These are phyloP conservation scores for Penicillium sp. DNA, from an alignment of 2,329 filamentous ascomycete species.

Conservation along the genomic window DNA sequence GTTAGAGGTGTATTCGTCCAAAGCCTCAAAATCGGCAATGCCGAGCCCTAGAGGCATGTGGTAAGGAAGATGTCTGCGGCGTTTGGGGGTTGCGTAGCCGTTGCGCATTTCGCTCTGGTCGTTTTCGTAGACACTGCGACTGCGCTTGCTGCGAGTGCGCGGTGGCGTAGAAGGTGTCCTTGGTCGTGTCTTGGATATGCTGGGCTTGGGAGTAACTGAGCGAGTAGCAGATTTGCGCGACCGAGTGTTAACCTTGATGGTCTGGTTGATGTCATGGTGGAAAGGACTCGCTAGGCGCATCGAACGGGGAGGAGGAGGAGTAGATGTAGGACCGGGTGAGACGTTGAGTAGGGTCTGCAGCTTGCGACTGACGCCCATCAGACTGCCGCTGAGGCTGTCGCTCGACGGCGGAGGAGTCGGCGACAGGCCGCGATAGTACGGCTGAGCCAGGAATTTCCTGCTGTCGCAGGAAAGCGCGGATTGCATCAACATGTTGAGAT, in stretches of 20 bases:
- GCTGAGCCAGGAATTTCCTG: conserved; percentile 28
- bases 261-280: conserved; percentile 19
- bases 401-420: conserved; percentile 36
- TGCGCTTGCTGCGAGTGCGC: conserved; percentile 38
- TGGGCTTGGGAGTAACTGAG: conserved; percentile 16
- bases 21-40: conserved; percentile 41
- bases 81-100: conserved; percentile 43
- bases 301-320: conserved; percentile 31
- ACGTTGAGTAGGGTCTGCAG: conserved; percentile 39
- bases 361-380: conserved; percentile 40
- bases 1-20: conserved; percentile 20
- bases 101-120: conserved; percentile 17
- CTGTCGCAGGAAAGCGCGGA: conserved; percentile 44
- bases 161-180: conserved; percentile 23
- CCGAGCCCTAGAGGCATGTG: conserved; percentile 44
- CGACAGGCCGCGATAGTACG: conserved; percentile 36
- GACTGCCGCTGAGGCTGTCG: conserved; percentile 33
- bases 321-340: conserved; percentile 31
- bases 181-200: not conserved
- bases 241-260: conserved; percentile 23
- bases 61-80: conserved; percentile 38
- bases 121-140: conserved; percentile 30
- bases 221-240: conserved; percentile 26
- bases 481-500: conserved; percentile 40
- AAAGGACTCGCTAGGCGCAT: conserved; percentile 40